Base-by-base conservation (phyloP, 129 eudicot species). In the Rutidosis leptorrhynchoides region DNA sequence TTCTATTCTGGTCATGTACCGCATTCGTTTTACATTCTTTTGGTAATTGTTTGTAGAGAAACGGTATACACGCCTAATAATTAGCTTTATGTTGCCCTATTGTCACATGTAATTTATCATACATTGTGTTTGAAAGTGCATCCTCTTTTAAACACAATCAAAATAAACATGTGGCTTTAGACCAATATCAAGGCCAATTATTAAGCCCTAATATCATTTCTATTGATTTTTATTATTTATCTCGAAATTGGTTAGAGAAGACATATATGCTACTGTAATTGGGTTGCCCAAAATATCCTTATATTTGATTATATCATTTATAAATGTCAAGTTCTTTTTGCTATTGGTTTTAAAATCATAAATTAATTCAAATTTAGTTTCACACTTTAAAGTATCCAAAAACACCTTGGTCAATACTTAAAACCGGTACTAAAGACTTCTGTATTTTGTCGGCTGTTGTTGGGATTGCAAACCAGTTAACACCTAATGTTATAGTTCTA, bases 241-340 rank as follows among this genome's bases (percentile, higher is more conserved):
- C 19, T 2, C 4, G 26, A 57, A n/a, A 1, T 25, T 14, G 26
- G 20, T 14, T n/a, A 32, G 52, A 20, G 28, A 48, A 10, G 22
- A 30, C 72, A 67, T 68, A 32, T 32, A 30, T 46, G 32, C 71
- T 1, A n/a, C n/a, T n/a, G n/a, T n/a, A 29, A 49, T 17, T 5
- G 10, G 3, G n/a, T 20, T 49, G 55, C 22, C 22, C 55, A 17
- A 16, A 7, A 49, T 8, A 1, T 20, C 23, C 10, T n/a, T 15
- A 8, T 9, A 15, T 48, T n/a, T 49, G 21, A 49, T 48, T 48
- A 15, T 49, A n/a, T n/a, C n/a, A n/a, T n/a, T n/a, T n/a, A n/a
- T n/a, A n/a, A n/a, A n/a, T 12, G 46, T 16, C 16, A 12, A 40
- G 46, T 40, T 40, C 5, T 40, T 11, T 40, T 11, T 40, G 46